These are phyloP conservation scores for Fusarium musae DNA, from an alignment of 2,329 filamentous ascomycete species.

Conservation along the genomic window DNA sequence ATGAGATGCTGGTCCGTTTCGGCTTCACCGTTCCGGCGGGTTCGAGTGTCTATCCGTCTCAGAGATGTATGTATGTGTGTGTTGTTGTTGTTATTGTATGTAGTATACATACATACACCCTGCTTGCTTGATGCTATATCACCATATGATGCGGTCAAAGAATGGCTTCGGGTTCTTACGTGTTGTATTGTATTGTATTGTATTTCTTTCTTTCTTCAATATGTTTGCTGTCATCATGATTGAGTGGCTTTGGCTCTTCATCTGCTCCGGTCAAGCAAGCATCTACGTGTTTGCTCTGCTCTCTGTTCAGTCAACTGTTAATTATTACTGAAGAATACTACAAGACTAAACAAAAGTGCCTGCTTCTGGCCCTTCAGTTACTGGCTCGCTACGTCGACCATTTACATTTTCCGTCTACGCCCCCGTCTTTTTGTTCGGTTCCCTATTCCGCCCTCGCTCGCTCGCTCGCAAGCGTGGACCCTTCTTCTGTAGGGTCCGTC, in stretches of 20 bases:
- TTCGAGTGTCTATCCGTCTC: not conserved
- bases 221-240: not conserved
- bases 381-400: slow-evolving; percentile 33
- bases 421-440: slow-evolving; percentile 24
- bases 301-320: not conserved
- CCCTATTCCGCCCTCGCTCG: slow-evolving; percentile 30
- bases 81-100: not conserved
- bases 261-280: not conserved
- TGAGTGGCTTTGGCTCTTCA: not conserved
- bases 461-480: slow-evolving; percentile 3
- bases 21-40: slow-evolving; percentile 31
- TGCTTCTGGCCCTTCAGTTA: not conserved
- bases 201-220: not conserved
- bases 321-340: not conserved
- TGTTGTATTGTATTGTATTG: not conserved
- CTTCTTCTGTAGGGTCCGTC: slow-evolving; percentile 2
- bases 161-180: slow-evolving; percentile 17
- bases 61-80: not conserved
- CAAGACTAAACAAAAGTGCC: slow-evolving; percentile 3
- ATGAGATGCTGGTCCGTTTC: slow-evolving; percentile 18
- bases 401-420: slow-evolving; percentile 23
- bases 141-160: not conserved
- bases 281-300: not conserved
- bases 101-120: not conserved
- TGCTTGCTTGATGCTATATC: not conserved